phyloP scores from a whole-genome alignment of 805 yeast species.

The Pichia nanzhaoensis region DNA sequence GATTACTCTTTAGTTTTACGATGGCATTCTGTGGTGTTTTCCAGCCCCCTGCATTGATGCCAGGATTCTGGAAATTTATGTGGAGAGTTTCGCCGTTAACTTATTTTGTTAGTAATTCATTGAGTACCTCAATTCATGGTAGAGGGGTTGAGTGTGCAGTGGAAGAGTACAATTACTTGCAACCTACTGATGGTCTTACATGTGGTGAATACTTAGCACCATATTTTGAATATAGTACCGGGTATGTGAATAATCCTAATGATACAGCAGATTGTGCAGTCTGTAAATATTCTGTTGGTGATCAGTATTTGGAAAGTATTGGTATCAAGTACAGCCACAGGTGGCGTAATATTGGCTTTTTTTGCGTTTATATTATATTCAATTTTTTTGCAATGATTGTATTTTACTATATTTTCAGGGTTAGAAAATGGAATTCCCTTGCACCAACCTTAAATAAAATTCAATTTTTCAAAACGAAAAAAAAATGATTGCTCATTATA shows the following conservation, averaged over 20 bases:
- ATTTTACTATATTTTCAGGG: constrained; percentile 32
- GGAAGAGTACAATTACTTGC: constrained; percentile 42
- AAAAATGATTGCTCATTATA: neutral
- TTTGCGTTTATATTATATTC: constrained; percentile 49
- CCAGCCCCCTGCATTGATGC: constrained; percentile 52
- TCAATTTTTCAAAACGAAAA: neutral
- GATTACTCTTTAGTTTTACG: constrained; percentile 50
- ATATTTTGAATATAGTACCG: constrained; percentile 36
- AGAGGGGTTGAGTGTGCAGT: constrained; percentile 43
- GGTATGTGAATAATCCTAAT: constrained; percentile 51
- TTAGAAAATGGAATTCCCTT: constrained; percentile 14
- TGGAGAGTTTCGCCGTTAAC: constrained; percentile 69
- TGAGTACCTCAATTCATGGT: constrained; percentile 44
- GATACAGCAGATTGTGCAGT: constrained; percentile 44
- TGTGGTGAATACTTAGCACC: constrained; percentile 49
- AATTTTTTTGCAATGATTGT: constrained; percentile 37
- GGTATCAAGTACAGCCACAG: constrained; percentile 39
- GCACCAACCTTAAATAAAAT: neutral
- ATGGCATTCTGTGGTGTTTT: constrained; percentile 66
- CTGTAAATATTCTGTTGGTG: constrained; percentile 41
- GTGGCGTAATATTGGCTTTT: constrained; percentile 66
- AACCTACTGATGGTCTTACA: constrained; percentile 55
- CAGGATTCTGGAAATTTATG: constrained; percentile 83
- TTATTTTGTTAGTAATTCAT: constrained; percentile 51
- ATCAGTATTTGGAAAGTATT: constrained; percentile 38